phyloP scores from a whole-genome alignment of 1,284 basidiomycete species.

The Malassezia furfur region DNA sequence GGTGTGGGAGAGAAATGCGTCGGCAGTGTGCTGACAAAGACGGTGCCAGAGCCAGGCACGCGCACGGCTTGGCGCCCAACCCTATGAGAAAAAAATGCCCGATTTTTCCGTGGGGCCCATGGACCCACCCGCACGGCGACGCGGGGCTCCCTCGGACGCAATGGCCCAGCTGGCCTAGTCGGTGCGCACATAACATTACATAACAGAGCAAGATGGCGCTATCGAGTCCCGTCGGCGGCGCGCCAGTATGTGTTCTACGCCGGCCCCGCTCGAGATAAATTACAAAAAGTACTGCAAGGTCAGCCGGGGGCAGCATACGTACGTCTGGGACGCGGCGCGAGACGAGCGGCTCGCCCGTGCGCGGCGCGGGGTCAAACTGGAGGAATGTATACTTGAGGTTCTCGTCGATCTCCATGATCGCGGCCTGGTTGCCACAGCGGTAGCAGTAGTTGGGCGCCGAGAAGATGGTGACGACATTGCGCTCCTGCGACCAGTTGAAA shows the following conservation, averaged over 20 bases:
- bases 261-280: not conserved
- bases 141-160: no score
- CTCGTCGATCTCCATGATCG: constrained; percentile 99
- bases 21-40: not conserved
- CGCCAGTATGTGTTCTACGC: no score
- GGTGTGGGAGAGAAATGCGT: not conserved
- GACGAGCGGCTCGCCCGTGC: constrained; percentile 94
- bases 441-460: constrained; percentile 86
- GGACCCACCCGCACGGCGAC: no score
- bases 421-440: constrained; percentile 97
- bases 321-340: constrained; percentile 90
- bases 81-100: no score
- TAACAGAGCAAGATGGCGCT: not conserved
- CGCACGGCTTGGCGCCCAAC: no score
- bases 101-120: no score
- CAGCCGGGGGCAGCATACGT: not conserved
- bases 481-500: constrained; percentile 93
- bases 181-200: constrained; percentile 1
- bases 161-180: no score
- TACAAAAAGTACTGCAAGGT: constrained; percentile 15
- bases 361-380: constrained; percentile 97
- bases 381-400: constrained; percentile 89
- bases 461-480: constrained; percentile 99
- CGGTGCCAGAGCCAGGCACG: no score
- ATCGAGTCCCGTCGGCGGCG: no score